These are phyloP conservation scores for Neocatenulostroma microsporum DNA, from an alignment of 2,329 filamentous ascomycete genomes.

Conservation along the genomic window DNA sequence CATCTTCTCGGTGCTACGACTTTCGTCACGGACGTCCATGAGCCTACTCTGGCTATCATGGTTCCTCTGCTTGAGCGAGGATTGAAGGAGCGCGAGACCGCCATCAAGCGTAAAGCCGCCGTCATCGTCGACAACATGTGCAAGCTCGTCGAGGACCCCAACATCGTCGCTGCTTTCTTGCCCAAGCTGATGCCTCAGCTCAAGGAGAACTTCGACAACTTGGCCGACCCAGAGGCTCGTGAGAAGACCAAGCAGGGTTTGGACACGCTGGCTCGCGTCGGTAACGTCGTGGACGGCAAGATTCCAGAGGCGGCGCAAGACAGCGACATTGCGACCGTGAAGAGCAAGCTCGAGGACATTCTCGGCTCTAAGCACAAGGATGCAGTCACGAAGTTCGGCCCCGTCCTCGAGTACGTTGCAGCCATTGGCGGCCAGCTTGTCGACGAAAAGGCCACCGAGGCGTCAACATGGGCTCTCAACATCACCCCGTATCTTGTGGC, in stretches of 20 bases:
- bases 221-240: conserved; percentile 96
- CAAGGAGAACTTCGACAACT: conserved; percentile 91
- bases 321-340: conserved; percentile 72
- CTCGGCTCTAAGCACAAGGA: conserved; percentile 54
- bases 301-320: conserved; percentile 86
- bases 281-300: conserved; percentile 87
- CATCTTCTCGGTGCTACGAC: conserved; percentile 99
- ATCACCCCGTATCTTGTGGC: conserved; percentile 76
- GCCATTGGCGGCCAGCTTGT: conserved; percentile 93
- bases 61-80: conserved; percentile 98
- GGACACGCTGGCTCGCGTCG: conserved; percentile 87
- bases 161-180: conserved; percentile 98
- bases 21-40: conserved; percentile 98
- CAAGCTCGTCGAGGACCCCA: conserved; percentile 99
- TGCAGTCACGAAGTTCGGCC: conserved; percentile 60
- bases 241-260: conserved; percentile 99
- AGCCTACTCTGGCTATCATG: conserved; percentile 98
- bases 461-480: conserved; percentile 68
- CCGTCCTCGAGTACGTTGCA: conserved; percentile 72
- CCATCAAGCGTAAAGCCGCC: conserved; percentile 98
- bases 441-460: conserved; percentile 86
- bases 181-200: conserved; percentile 98
- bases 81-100: conserved; percentile 94
- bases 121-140: conserved; percentile 99
- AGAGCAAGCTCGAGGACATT: conserved; percentile 68